Conservation (phyloP, 257 asterid species). For the Mitragyna speciosa region DNA sequence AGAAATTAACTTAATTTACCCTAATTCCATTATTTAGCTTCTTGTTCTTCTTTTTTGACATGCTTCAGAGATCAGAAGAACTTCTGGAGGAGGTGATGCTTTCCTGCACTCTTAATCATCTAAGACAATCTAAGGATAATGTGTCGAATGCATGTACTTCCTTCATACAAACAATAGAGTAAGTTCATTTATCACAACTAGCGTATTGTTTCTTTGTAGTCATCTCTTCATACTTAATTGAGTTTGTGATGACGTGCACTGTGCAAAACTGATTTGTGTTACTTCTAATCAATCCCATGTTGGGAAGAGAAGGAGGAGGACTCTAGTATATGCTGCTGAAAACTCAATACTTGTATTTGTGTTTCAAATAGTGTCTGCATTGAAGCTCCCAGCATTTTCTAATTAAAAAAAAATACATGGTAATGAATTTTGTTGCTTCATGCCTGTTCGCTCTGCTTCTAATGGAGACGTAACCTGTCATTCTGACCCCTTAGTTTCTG, state of each 20-base stretch:
- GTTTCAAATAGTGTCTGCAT: background rate
- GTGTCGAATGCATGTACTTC: constrained; percentile 66
- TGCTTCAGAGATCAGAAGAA: constrained; percentile 86
- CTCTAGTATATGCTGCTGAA: too few relatives aligned
- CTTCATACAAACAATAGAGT: constrained; percentile 80
- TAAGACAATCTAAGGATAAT: constrained; percentile 49
- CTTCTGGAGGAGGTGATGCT: constrained; percentile 89
- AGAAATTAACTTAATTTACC: background rate
- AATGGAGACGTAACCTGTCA: background rate
- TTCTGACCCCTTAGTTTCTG: background rate
- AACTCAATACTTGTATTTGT: background rate
- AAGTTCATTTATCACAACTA: constrained; percentile 24
- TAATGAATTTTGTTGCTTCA: background rate
- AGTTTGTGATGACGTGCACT: background rate
- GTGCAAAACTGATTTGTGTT: background rate
- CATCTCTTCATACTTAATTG: background rate
- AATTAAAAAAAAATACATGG: background rate
- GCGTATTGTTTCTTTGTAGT: background rate
- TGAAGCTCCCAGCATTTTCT: background rate
- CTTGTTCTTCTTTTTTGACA: constrained; percentile 28
- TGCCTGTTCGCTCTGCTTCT: background rate
- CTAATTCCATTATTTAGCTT: background rate
- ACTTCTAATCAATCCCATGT: background rate
- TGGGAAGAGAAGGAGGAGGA: background rate
- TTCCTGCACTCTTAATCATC: constrained; percentile 78